These are phyloP conservation scores for Eragrostis nindensis DNA, from an alignment of 176 grass and related monocot genomes.

Conservation along the genomic window DNA sequence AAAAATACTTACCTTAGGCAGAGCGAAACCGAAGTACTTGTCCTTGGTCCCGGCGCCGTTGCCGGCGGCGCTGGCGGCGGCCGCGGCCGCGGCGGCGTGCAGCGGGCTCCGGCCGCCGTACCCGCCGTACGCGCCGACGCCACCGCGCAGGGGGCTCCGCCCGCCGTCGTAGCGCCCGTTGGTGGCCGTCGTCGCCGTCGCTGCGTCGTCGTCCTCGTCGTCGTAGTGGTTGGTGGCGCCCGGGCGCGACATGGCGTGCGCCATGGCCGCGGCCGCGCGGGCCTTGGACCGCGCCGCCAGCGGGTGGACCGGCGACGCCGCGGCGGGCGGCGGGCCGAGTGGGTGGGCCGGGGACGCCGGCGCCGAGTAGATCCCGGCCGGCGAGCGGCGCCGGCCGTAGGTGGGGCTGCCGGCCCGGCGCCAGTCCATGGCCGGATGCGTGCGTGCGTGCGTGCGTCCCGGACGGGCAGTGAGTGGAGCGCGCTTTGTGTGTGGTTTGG, in stretches of 20 bases:
- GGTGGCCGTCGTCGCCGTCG: not conserved
- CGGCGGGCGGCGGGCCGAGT: not conserved
- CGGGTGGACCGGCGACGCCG: constrained; percentile 39
- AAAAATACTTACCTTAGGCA: constrained; percentile 49
- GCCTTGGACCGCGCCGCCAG: constrained; percentile 53
- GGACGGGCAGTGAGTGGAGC: not conserved
- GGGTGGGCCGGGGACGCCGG: constrained; percentile 77
- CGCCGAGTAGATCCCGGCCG: constrained; percentile 60
- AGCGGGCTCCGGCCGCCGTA: constrained; percentile 46
- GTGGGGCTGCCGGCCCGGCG: constrained; percentile 54
- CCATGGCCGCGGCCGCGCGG: constrained; percentile 59
- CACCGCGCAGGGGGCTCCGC: constrained; percentile 36
- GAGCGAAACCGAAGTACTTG: constrained; percentile 52
- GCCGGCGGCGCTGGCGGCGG: not conserved
- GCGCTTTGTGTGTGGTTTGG: not conserved
- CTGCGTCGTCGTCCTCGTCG: constrained; percentile 11
- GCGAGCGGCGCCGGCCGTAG: constrained; percentile 37
- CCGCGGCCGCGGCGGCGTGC: not conserved
- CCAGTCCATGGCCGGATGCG: constrained; percentile 76
- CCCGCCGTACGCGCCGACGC: constrained; percentile 43
- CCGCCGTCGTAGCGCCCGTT: constrained; percentile 36
- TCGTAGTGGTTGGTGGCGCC: constrained; percentile 6
- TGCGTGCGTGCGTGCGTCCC: not conserved
- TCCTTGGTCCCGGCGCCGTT: constrained; percentile 24
- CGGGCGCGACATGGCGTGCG: constrained; percentile 60